Evolutionary conservation across 805 yeast genomes (phyloP).

Genomic region (Naumovozyma castellii): DNA sequence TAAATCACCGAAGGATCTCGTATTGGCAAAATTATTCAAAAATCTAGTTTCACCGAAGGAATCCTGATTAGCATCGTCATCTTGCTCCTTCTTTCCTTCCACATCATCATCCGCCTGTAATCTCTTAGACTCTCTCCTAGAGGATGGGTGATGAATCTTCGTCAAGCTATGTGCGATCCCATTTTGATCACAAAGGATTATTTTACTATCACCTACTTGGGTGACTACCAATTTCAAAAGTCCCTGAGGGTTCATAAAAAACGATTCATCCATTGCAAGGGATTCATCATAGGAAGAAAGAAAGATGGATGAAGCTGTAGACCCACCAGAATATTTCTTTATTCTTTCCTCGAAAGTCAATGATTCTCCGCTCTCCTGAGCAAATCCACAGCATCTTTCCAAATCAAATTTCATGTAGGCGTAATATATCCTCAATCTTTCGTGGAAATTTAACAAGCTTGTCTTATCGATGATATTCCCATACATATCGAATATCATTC

Average conservation of each 20-base stretch:
- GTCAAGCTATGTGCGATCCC: slow-evolving; percentile 79
- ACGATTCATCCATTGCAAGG: slow-evolving; percentile 20
- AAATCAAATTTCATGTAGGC: slow-evolving; percentile 26
- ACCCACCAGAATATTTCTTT: slow-evolving; percentile 41
- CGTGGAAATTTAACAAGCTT: slow-evolving; percentile 25
- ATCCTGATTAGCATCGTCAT: slow-evolving; percentile 43
- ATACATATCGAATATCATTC: slow-evolving; percentile 30
- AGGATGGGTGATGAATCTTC: slow-evolving; percentile 76
- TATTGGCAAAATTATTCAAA: slow-evolving; percentile 70
- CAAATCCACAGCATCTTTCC: slow-evolving; percentile 22
- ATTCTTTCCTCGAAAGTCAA: slow-evolving; percentile 15
- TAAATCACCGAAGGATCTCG: slow-evolving; percentile 88
- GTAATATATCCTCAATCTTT: slow-evolving; percentile 24
- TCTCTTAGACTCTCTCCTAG: slow-evolving; percentile 67
- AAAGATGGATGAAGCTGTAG: slow-evolving; percentile 62
- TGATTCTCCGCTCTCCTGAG: not conserved
- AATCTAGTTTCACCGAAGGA: slow-evolving; percentile 90
- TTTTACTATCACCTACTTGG: slow-evolving; percentile 89
- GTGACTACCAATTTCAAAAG: slow-evolving; percentile 64
- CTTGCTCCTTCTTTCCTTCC: not conserved
- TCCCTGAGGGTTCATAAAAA: slow-evolving; percentile 48
- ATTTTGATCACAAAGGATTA: slow-evolving; percentile 68
- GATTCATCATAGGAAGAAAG: slow-evolving; percentile 28
- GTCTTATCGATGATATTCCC: slow-evolving; percentile 32
- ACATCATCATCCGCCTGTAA: slow-evolving; percentile 29